Conservation (phyloP, 2,329 filamentous ascomycete species). For the Didymella glomerata region DNA sequence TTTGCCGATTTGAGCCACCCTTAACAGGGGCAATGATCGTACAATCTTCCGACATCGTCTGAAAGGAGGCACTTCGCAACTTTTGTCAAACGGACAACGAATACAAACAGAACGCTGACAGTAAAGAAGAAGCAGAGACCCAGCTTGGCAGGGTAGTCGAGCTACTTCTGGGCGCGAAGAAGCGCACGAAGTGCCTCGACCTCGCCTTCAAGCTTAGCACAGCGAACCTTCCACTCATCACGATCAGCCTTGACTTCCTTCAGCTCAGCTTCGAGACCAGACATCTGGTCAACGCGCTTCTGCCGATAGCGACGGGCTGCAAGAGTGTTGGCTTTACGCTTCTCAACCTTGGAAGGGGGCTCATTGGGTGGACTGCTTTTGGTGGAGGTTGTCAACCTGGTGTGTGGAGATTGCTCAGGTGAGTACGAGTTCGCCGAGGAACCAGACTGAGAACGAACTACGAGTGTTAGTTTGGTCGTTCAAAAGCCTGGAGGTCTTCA, state of each 20-base stretch:
- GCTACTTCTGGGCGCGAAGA: conserved; percentile 53
- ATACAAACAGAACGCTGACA: conserved; percentile 27
- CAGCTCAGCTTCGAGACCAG: conserved; percentile 67
- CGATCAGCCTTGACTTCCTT: conserved; percentile 67
- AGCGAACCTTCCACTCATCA: conserved; percentile 68
- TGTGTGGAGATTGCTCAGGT: conserved; percentile 35
- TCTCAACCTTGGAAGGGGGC: conserved; percentile 52
- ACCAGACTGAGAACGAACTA: conserved; percentile 39
- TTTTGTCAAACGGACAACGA: background rate
- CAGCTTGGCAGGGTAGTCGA: background rate
- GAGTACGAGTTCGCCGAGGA: conserved; percentile 40
- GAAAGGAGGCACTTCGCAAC: conserved; percentile 24
- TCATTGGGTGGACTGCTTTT: conserved; percentile 33
- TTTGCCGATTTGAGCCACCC: conserved; percentile 45
- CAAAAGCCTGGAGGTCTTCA: background rate
- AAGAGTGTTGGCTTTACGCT: conserved; percentile 73
- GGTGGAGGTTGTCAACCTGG: conserved; percentile 34
- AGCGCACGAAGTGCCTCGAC: conserved; percentile 65
- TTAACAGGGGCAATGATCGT: conserved; percentile 35
- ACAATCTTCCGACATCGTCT: conserved; percentile 44
- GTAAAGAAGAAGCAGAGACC: background rate
- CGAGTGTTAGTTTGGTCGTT: conserved; percentile 23
- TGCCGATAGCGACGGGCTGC: conserved; percentile 77
- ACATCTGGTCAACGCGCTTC: conserved; percentile 72
- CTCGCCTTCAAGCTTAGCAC: conserved; percentile 72